Percentiles rank a stretch among this genome's conserved stretches.
Evolutionary conservation across 768 basidiomycete species (phyloP).

Genomic region (Mycena capillaripes): DNA sequence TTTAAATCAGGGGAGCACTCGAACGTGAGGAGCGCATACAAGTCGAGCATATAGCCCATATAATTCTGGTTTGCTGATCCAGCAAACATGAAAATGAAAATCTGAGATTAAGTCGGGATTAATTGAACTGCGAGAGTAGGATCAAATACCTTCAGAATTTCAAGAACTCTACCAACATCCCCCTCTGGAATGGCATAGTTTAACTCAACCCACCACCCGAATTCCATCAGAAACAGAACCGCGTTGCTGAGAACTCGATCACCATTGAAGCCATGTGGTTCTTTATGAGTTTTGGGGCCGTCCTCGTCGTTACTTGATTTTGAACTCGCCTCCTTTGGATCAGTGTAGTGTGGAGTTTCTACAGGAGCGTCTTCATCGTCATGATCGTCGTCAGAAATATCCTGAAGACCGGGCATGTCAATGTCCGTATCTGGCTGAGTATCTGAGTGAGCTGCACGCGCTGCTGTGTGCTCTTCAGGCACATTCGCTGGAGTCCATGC

Average conservation of each 20-base stretch:
- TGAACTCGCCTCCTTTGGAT: not conserved
- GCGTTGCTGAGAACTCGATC: slow-evolving; percentile 40
- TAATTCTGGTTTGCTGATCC: slow-evolving; percentile 41
- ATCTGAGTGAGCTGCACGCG: too few species aligned
- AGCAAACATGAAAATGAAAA: not conserved
- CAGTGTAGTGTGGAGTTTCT: not conserved
- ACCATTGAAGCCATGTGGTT: slow-evolving; percentile 33
- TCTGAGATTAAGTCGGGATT: not conserved
- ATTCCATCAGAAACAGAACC: slow-evolving; percentile 40
- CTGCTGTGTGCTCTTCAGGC: too few species aligned
- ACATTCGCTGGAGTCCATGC: not conserved
- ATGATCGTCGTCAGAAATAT: not conserved
- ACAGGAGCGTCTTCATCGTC: not conserved
- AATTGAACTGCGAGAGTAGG: too few species aligned
- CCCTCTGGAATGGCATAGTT: slow-evolving; percentile 45
- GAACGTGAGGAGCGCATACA: slow-evolving; percentile 38
- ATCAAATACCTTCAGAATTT: not conserved
- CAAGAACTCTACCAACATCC: slow-evolving; percentile 42
- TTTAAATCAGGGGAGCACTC: slow-evolving; percentile 39
- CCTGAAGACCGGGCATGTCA: not conserved
- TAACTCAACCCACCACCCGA: slow-evolving; percentile 41
- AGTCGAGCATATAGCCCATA: slow-evolving; percentile 41
- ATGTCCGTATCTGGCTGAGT: not conserved
- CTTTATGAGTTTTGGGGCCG: slow-evolving; percentile 15
- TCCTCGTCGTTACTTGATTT: not conserved